Evolutionary conservation across 768 basidiomycete genomes (phyloP), one percentile per base, ranked within the genome.

Genomic region (Pleurotus eryngii): DNA sequence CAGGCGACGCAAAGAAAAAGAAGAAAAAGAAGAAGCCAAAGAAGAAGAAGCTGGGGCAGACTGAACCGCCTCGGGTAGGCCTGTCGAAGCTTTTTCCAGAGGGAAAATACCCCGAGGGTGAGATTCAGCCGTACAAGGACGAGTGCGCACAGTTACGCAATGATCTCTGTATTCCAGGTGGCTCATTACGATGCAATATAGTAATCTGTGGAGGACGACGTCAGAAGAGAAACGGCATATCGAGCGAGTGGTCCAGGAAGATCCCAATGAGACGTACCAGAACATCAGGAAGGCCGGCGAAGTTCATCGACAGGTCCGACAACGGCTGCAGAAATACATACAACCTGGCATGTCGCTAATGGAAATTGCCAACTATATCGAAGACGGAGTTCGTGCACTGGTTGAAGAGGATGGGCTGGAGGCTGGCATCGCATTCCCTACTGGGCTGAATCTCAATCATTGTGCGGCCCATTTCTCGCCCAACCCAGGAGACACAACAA

Each of bases 391-490:
- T 22, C 81, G 97, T 50, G 87, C 94, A 1, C 74, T 98, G 30
- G 95, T 96, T 0, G 97, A 98, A 72, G 95, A 90, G 73, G 84
- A 87, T 61, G 94, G 92, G 8, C 69, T 93, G 54, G 84, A 94
- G 58, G 75, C 83, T 40, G 97, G 97, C 2, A 80, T 99, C 60
- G 97, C 95, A 1, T 99, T 99, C 74, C 97, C 97, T 26, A 98
- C 96, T 7, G 97, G 97, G 38, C 75, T 98, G 61, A 95, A 88
- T 72, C 71, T 94, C 62, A 99, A 99, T 69, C 78, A 97, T 66
- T 94, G 93, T 62, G 97, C 97, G 0, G 97, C 97, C 14, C 97
- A 99, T 73, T 99, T 92, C 70, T 88, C 91, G 4, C 96, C 96
- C 8, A 99, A 99, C 70, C 86, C 95, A 4, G 92, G 93, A 37